phyloP scores from a whole-genome alignment of 139 green algal species.

The Volvox reticuliferus region DNA sequence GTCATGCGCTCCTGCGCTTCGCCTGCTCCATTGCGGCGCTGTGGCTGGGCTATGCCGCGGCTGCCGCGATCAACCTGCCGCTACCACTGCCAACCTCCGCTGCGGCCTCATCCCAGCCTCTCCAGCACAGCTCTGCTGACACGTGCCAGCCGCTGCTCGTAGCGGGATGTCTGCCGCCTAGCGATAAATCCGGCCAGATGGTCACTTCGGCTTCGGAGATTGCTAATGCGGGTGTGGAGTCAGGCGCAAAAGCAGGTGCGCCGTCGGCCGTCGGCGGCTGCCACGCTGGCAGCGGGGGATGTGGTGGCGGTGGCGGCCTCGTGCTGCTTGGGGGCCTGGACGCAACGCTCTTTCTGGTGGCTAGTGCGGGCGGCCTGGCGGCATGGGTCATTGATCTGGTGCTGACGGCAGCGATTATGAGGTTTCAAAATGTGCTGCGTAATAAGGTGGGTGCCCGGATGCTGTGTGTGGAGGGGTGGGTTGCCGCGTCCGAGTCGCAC shows the following conservation, averaged over 20 bases:
- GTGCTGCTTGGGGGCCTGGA: neutral
- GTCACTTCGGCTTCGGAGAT: neutral
- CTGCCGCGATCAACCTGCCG: neutral
- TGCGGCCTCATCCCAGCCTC: neutral
- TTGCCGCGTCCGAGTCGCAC: too few species aligned
- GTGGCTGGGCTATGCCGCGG: neutral
- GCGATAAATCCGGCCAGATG: too few species aligned
- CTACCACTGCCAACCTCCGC: too few species aligned
- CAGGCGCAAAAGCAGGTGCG: too few species aligned
- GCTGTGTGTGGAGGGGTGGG: too few species aligned
- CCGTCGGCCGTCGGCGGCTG: too few species aligned
- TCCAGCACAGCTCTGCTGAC: too few species aligned
- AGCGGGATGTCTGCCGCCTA: neutral
- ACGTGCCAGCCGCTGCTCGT: neutral
- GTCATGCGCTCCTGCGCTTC: slow-evolving; percentile 6
- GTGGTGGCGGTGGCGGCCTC: neutral
- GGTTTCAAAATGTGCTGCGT: neutral
- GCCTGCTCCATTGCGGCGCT: neutral
- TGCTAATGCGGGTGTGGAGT: neutral
- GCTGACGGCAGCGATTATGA: neutral
- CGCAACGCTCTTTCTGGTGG: neutral
- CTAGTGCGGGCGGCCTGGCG: neutral
- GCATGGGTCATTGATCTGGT: neutral
- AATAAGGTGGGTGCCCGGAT: too few species aligned
- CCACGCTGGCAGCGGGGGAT: neutral